A percentile compares a stretch with the other conserved stretches of the same genome.
Conservation (phyloP, 176 grass and related monocot species). For the Saccharum officinarum region DNA sequence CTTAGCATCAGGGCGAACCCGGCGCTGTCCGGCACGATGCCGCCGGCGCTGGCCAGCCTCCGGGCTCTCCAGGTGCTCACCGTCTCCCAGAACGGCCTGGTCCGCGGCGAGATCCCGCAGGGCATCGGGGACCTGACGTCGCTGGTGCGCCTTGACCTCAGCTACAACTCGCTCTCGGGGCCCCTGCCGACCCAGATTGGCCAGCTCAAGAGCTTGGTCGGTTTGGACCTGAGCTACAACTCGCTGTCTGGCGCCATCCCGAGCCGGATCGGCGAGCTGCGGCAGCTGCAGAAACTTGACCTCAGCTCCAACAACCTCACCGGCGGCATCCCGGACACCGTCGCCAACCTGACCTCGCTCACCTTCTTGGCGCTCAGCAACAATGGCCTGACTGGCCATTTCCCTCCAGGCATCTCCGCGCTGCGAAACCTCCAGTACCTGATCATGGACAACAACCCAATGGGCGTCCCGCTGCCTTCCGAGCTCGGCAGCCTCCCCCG, state of each 20-base stretch:
- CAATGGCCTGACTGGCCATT: constrained; percentile 58
- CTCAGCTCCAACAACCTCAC: constrained; percentile 82
- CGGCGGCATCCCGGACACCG: constrained; percentile 46
- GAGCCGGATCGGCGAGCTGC: constrained; percentile 57
- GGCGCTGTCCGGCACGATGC: constrained; percentile 56
- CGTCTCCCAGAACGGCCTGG: constrained; percentile 76
- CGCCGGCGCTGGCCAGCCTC: constrained; percentile 53
- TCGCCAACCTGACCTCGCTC: constrained; percentile 60
- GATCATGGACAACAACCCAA: constrained; percentile 91
- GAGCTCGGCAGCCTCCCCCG: constrained; percentile 61
- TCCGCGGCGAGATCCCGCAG: constrained; percentile 63
- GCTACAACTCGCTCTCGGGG: constrained; percentile 81
- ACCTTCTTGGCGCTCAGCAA: constrained; percentile 81
- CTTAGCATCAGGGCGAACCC: constrained; percentile 82
- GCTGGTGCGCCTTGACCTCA: constrained; percentile 86
- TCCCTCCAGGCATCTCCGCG: constrained; percentile 51
- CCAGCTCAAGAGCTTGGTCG: constrained; percentile 52
- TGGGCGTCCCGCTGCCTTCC: constrained; percentile 54
- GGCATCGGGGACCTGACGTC: constrained; percentile 53
- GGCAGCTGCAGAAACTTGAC: constrained; percentile 89
- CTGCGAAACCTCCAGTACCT: constrained; percentile 81
- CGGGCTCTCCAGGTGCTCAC: constrained; percentile 77
- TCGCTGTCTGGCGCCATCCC: constrained; percentile 69
- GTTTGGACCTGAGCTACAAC: constrained; percentile 91
- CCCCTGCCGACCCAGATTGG: constrained; percentile 51